Percentiles rank a stretch among this genome's conserved stretches.
These are phyloP conservation scores for Stentor roeselii DNA, from an alignment of 73 alveolate species.

Conservation along the genomic window DNA sequence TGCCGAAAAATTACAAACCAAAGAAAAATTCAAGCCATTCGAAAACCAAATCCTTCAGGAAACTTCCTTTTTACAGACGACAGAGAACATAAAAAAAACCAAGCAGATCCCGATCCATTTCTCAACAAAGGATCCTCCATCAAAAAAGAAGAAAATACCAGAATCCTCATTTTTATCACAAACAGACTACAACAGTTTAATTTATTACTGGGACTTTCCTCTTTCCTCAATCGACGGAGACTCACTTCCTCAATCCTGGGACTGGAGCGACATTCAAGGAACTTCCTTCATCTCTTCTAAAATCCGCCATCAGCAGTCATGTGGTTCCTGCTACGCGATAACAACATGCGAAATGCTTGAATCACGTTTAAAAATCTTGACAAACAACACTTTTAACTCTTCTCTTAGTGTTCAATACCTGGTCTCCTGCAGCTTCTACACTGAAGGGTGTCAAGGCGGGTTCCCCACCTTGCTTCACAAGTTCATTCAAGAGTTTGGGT, in stretches of 20 bases:
- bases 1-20: constrained; percentile 26
- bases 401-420: constrained; percentile 13
- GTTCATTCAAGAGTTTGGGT: constrained; percentile 54
- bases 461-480: constrained; percentile 71
- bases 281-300: constrained; percentile 37
- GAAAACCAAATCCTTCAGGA: constrained; percentile 7
- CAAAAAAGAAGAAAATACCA: too few relatives aligned
- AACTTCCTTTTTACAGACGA: neutral
- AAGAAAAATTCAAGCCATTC: constrained; percentile 15
- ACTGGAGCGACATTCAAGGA: constrained; percentile 68
- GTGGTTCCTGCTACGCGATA: constrained; percentile 73
- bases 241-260: constrained; percentile 47
- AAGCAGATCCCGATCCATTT: constrained; percentile 32
- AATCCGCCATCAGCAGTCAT: constrained; percentile 44
- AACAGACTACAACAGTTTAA: neutral
- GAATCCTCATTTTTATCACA: neutral
- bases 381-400: constrained; percentile 23
- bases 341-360: constrained; percentile 39
- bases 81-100: neutral
- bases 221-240: constrained; percentile 32
- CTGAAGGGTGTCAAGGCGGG: constrained; percentile 91
- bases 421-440: constrained; percentile 54
- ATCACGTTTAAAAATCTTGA: constrained; percentile 45
- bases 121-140: neutral
- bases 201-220: neutral